Conservation (phyloP, 345 rosid genomes). For the Aegle marmelos region DNA sequence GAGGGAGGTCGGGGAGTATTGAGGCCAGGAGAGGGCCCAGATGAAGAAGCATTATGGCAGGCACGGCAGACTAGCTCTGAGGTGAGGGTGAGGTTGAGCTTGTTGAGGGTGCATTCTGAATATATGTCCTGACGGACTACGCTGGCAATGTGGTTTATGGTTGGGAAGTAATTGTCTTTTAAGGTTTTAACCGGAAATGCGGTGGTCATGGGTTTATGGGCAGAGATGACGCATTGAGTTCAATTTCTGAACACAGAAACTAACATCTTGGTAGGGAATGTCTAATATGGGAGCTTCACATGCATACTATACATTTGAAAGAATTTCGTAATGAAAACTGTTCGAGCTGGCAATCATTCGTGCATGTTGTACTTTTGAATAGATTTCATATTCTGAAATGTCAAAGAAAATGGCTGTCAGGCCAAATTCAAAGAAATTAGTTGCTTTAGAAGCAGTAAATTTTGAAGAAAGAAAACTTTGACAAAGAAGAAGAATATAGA, state of each 20-base stretch:
- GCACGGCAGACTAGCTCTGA: conserved; percentile 81
- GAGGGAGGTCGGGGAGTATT: conserved; percentile 61
- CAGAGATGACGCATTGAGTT: background rate
- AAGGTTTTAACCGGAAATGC: conserved; percentile 2
- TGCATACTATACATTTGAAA: background rate
- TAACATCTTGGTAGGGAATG: background rate
- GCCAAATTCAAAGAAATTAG: too few species aligned
- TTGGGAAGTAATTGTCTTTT: conserved; percentile 72
- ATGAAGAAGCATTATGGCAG: conserved; percentile 68
- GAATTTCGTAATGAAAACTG: background rate
- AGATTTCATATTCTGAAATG: too few species aligned
- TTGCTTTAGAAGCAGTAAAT: too few species aligned
- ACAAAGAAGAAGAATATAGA: too few species aligned
- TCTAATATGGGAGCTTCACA: background rate
- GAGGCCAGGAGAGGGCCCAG: conserved; percentile 51
- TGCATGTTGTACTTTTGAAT: too few species aligned
- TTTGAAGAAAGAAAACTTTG: too few species aligned
- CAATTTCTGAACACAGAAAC: background rate
- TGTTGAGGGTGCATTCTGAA: conserved; percentile 66
- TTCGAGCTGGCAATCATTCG: too few species aligned
- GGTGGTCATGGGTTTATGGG: conserved; percentile 13
- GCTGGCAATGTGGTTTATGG: conserved; percentile 79
- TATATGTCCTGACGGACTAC: conserved; percentile 76
- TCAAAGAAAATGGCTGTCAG: too few species aligned
- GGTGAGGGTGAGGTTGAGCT: conserved; percentile 43